A percentile compares a stretch with the other conserved stretches of the same genome.
Conservation (phyloP, 2,329 filamentous ascomycete species). For the Neopestalotiopsis clavispora region DNA sequence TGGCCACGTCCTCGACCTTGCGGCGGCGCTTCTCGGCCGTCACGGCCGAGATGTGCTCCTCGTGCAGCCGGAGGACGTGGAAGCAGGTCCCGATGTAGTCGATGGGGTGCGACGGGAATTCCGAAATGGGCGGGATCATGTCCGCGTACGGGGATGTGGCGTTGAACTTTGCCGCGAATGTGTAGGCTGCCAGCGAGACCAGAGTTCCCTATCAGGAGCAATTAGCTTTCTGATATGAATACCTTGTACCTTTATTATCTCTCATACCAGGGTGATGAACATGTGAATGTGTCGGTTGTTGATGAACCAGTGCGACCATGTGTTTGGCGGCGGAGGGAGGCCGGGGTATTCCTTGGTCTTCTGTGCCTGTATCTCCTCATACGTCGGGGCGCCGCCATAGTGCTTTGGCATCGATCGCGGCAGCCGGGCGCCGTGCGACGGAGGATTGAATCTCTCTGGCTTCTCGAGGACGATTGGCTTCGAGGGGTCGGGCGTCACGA, state of each 20-base stretch:
- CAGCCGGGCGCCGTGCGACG: conserved; percentile 81
- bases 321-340: conserved; percentile 84
- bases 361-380: conserved; percentile 70
- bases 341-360: conserved; percentile 79
- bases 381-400: conserved; percentile 75
- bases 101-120: conserved; percentile 73
- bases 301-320: conserved; percentile 84
- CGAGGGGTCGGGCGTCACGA: conserved; percentile 32
- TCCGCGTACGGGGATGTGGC: conserved; percentile 79
- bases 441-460: conserved; percentile 87
- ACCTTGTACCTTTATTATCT: background rate
- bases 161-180: conserved; percentile 80
- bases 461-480: conserved; percentile 80
- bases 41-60: conserved; percentile 70
- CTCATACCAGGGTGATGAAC: conserved; percentile 78
- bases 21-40: conserved; percentile 74
- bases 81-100: conserved; percentile 67
- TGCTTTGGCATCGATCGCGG: conserved; percentile 60
- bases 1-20: conserved; percentile 83
- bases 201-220: conserved; percentile 62
- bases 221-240: background rate
- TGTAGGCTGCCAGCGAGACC: conserved; percentile 69
- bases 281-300: conserved; percentile 78
- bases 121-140: conserved; percentile 73
- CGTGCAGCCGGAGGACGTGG: conserved; percentile 78